A percentile compares a stretch with the other conserved stretches of the same genome.
phyloP scores from a whole-genome alignment of 164 flowering plant species.

The Protea cynaroides region DNA sequence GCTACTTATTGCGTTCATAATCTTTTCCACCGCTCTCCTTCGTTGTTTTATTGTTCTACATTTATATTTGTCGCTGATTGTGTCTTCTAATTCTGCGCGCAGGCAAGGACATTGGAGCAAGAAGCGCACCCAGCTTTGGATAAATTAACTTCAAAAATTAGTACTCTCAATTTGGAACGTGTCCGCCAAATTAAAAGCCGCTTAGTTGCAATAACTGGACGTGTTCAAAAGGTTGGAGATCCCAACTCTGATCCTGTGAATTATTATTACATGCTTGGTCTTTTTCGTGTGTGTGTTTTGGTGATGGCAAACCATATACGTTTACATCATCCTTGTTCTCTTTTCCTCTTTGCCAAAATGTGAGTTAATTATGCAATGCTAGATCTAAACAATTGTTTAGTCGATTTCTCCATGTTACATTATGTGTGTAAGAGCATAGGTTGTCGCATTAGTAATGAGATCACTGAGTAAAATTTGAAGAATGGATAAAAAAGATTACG shows the following conservation, averaged over 20 bases:
- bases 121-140: slow-evolving; percentile 97
- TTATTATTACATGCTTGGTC: slow-evolving; percentile 2
- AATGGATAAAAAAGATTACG: too few species aligned
- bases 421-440: too few species aligned
- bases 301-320: too few species aligned
- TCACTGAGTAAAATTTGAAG: too few species aligned
- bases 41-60: background rate
- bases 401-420: too few species aligned
- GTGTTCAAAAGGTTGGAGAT: slow-evolving; percentile 81
- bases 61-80: too few species aligned
- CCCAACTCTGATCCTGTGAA: background rate
- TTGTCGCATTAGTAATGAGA: too few species aligned
- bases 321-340: too few species aligned
- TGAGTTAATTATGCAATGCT: too few species aligned
- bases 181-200: slow-evolving; percentile 97
- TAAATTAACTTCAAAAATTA: slow-evolving; percentile 90
- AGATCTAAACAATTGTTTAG: too few species aligned
- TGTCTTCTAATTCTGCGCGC: slow-evolving; percentile 5
- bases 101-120: slow-evolving; percentile 92
- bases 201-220: slow-evolving; percentile 94
- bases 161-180: slow-evolving; percentile 97
- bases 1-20: background rate
- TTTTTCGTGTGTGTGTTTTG: background rate
- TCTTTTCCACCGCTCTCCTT: background rate
- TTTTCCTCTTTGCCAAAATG: too few species aligned